Conservation (phyloP, 1,284 basidiomycete genomes). For the Papiliotrema nemorosa region DNA sequence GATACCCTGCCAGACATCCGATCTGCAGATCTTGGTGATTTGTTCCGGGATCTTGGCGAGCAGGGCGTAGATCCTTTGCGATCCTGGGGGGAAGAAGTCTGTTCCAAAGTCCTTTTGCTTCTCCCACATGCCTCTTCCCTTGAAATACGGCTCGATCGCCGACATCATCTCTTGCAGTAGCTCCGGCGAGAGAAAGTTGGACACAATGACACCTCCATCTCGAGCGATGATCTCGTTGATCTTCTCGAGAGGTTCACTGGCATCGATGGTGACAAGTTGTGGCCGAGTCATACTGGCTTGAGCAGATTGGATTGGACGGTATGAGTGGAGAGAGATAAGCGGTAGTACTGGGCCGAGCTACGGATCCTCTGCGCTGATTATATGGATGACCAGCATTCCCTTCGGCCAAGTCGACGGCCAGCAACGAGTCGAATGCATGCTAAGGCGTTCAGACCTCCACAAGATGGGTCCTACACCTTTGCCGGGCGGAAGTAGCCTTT, state of each 20-base stretch:
- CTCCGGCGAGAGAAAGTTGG: slow-evolving; percentile 14
- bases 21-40: slow-evolving; percentile 13
- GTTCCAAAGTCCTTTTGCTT: slow-evolving; percentile 17
- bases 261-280: slow-evolving; percentile 20
- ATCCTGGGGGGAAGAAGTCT: slow-evolving; percentile 24
- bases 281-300: slow-evolving; percentile 5
- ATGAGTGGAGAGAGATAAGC: not conserved
- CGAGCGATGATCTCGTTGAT: slow-evolving; percentile 19
- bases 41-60: slow-evolving; percentile 14
- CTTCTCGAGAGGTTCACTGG: slow-evolving; percentile 20
- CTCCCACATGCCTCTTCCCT: slow-evolving; percentile 3
- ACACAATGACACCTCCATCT: slow-evolving; percentile 23
- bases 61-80: slow-evolving; percentile 19
- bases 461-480: too few relatives aligned
- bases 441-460: too few relatives aligned
- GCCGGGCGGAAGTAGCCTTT: too few relatives aligned
- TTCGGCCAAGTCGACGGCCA: too few relatives aligned
- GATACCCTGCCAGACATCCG: slow-evolving; percentile 20
- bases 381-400: too few relatives aligned
- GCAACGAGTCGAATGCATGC: too few relatives aligned
- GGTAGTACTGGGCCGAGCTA: too few relatives aligned
- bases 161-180: slow-evolving; percentile 14
- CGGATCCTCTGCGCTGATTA: too few relatives aligned
- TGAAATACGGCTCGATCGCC: slow-evolving; percentile 21
- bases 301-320: not conserved